These are phyloP conservation scores for Metschnikowia baotianmanensis DNA, from an alignment of 805 yeast genomes.

Conservation along the genomic window DNA sequence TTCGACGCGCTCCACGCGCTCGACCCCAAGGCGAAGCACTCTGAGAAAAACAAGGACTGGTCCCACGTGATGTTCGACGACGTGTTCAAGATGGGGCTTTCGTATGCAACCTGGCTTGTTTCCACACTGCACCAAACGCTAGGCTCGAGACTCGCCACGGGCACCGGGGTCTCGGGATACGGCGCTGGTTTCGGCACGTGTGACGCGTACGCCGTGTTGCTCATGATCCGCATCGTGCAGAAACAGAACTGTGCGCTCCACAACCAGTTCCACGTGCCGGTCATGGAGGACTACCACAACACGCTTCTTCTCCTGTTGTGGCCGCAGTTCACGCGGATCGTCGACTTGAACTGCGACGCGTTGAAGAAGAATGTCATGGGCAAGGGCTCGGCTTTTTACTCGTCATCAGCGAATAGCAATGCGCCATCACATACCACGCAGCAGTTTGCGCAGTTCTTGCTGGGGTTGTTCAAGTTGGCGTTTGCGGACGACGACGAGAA, in stretches of 20 bases:
- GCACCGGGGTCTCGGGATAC: conserved; percentile 7
- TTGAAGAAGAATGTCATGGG: conserved; percentile 51
- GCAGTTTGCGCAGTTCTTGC: conserved; percentile 69
- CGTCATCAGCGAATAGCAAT: conserved; percentile 20
- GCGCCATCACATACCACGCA: conserved; percentile 66
- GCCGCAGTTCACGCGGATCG: conserved; percentile 79
- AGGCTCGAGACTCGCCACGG: conserved; percentile 20
- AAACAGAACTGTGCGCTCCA: conserved; percentile 63
- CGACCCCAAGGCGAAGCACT: too few species aligned
- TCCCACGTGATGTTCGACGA: conserved; percentile 35
- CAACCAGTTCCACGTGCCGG: conserved; percentile 62
- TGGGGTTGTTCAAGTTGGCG: conserved; percentile 64
- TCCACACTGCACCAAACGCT: conserved; percentile 38
- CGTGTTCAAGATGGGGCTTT: conserved; percentile 43
- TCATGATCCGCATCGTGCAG: conserved; percentile 71
- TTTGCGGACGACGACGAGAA: conserved; percentile 18
- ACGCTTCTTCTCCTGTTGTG: conserved; percentile 67
- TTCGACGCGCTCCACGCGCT: conserved; percentile 24
- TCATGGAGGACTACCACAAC: conserved; percentile 67
- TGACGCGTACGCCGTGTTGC: conserved; percentile 77
- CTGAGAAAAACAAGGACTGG: conserved; percentile 27
- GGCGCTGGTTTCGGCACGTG: conserved; percentile 48
- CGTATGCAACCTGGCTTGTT: conserved; percentile 43
- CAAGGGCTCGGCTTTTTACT: conserved; percentile 20
- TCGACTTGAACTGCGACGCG: conserved; percentile 75